These are phyloP conservation scores for Lentinula lateritia DNA, from an alignment of 768 basidiomycete species.

Conservation along the genomic window DNA sequence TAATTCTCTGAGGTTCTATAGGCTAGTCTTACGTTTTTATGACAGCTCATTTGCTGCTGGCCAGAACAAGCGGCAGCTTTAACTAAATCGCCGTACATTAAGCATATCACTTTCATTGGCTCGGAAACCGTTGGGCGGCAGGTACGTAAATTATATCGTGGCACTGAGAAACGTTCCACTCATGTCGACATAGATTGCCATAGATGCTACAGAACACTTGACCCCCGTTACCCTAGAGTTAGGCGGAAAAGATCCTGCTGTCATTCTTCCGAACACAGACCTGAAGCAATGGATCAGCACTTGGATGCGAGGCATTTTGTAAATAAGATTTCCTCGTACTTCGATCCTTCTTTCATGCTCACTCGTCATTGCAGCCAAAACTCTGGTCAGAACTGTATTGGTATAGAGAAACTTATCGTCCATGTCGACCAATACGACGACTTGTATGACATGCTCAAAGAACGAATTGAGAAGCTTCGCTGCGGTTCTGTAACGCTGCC, in stretches of 20 bases:
- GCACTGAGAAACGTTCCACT: neutral
- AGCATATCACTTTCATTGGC: constrained; percentile 94
- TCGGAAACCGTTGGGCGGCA: constrained; percentile 74
- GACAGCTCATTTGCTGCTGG: constrained; percentile 76
- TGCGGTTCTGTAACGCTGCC: constrained; percentile 69
- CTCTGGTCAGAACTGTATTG: constrained; percentile 95
- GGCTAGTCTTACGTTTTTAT: neutral
- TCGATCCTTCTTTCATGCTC: neutral
- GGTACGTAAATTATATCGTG: constrained; percentile 25
- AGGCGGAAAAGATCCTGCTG: constrained; percentile 91
- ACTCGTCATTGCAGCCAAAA: constrained; percentile 61
- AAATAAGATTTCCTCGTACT: constrained; percentile 24
- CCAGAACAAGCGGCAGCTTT: constrained; percentile 82
- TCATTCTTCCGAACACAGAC: constrained; percentile 84
- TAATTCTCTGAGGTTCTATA: neutral
- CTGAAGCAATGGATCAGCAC: constrained; percentile 72
- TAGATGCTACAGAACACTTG: constrained; percentile 78
- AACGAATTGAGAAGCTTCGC: constrained; percentile 67
- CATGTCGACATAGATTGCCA: constrained; percentile 52
- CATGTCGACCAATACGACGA: constrained; percentile 73
- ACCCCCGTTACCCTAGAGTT: constrained; percentile 93
- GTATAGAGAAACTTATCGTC: constrained; percentile 89
- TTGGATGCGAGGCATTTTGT: constrained; percentile 93
- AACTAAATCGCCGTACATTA: constrained; percentile 73
- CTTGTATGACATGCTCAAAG: constrained; percentile 58